Conservation (phyloP, 164 flowering plant species). For the Euptelea pleiosperma region DNA sequence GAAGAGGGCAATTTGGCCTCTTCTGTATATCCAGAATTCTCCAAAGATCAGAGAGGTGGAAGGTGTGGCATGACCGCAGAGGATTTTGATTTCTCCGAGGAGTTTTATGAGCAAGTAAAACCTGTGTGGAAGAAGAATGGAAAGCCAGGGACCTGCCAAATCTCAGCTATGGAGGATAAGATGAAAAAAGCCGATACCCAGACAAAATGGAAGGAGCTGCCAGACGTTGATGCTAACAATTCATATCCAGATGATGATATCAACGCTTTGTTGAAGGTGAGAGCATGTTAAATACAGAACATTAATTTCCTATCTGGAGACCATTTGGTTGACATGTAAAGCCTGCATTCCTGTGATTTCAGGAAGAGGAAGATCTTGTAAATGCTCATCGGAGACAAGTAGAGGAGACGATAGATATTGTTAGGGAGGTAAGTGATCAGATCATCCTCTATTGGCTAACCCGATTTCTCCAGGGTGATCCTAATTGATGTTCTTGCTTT, state of each 20-base stretch:
- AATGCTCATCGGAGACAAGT: slow-evolving; percentile 66
- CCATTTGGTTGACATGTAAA: slow-evolving; percentile 2
- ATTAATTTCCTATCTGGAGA: background rate
- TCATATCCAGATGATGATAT: slow-evolving; percentile 57
- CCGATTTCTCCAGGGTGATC: background rate
- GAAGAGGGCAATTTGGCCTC: slow-evolving; percentile 33
- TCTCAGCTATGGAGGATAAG: slow-evolving; percentile 34
- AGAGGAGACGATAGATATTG: slow-evolving; percentile 72
- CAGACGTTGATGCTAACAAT: slow-evolving; percentile 29
- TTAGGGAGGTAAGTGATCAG: slow-evolving; percentile 62
- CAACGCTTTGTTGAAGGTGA: slow-evolving; percentile 63
- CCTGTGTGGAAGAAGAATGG: slow-evolving; percentile 36
- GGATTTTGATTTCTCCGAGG: slow-evolving; percentile 43
- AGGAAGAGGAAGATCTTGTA: slow-evolving; percentile 85
- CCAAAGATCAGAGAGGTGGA: slow-evolving; percentile 30
- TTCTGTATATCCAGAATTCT: slow-evolving; percentile 29
- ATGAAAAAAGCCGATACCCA: slow-evolving; percentile 30
- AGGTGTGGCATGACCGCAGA: slow-evolving; percentile 26
- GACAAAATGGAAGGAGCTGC: slow-evolving; percentile 36
- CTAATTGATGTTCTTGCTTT: background rate
- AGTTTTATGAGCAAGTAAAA: slow-evolving; percentile 46
- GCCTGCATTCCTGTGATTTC: slow-evolving; percentile 7
- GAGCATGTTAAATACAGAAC: background rate
- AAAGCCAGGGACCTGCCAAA: slow-evolving; percentile 26
- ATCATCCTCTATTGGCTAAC: too few species aligned